Evolutionary conservation across 2,329 filamentous ascomycete genomes (phyloP), one percentile per base, ranked within the genome.

Genomic region (Paecilomyces formosus): DNA sequence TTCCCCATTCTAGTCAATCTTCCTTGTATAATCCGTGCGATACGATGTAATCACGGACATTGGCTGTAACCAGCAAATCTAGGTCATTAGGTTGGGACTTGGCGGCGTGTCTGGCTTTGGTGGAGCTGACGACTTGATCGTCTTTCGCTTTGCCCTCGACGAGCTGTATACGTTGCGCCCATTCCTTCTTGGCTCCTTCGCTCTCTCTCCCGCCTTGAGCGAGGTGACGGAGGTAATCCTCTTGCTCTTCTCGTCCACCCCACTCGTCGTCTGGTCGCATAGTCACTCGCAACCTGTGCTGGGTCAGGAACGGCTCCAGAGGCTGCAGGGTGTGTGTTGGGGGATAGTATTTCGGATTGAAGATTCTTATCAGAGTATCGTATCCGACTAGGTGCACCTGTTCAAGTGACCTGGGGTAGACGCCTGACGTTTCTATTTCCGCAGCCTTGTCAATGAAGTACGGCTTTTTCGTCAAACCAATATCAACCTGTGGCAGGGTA

Each of bases 321-420:
- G 75, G 75, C 35, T 70, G 64, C 18, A 81, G 65, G 3, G 71
- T 78, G 56, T 78, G 72, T 8, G 72, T 65, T 8, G 76, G 74
- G 2, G 78, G 76, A 55, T 81, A 81, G 62, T 81, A 81, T 61
- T 79, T 79, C 5, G 75, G 62, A 61, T 79, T 71, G 63, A 81
- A 77, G 55, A 81, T 77, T 15, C 78, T 76, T 50, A 78, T 73
- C 58, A 81, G 60, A 1, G 78, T 81, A 65, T 81, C 78, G 62
- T 76, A 81, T 24, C 78, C 78, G 1, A 72, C 78, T 22, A 81
- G 69, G 68, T 80, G 78, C 39, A 79, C 70, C 64, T 81, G 78
- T 62, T 79, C 70, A 11, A 74, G 56, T 3, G 67, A 61, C 2
- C 56, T 31, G 0, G 74, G 67, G 61, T 79, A 79, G 11, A 68